phyloP scores from a whole-genome alignment of 495 filamentous ascomycete species.

The Penicillium pancosmium region DNA sequence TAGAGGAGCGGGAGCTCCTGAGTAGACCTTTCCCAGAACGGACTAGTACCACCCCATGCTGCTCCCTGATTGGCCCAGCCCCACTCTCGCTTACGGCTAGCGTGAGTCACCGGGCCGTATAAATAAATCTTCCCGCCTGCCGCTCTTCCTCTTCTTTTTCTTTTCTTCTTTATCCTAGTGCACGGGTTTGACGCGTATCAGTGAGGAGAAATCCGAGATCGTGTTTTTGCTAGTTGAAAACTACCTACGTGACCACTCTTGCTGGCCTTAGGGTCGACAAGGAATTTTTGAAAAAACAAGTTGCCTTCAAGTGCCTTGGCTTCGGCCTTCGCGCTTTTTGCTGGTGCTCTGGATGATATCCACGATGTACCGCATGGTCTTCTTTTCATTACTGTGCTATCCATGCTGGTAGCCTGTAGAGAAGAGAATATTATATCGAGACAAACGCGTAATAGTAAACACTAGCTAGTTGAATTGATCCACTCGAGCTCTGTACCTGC shows the following conservation, averaged over 20 bases:
- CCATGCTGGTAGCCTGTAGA: constrained; percentile 48
- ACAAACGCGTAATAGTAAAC: neutral
- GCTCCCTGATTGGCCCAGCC: neutral
- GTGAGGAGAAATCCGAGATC: constrained; percentile 61
- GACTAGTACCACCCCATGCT: neutral
- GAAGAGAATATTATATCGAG: constrained; percentile 34
- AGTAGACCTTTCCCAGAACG: neutral
- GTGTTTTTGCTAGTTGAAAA: constrained; percentile 66
- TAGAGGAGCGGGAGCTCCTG: neutral
- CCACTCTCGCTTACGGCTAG: constrained; percentile 39
- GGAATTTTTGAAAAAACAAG: constrained; percentile 53
- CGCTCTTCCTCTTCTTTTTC: constrained; percentile 34
- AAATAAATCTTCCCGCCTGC: constrained; percentile 24
- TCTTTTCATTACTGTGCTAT: constrained; percentile 51
- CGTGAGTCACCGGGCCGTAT: constrained; percentile 14
- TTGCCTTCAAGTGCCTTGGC: constrained; percentile 31
- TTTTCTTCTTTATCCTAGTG: constrained; percentile 55
- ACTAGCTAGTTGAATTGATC: too few species aligned
- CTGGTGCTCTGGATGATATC: constrained; percentile 16
- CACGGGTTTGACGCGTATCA: constrained; percentile 59
- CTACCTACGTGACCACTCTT: constrained; percentile 55
- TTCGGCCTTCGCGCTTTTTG: constrained; percentile 21
- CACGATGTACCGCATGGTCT: constrained; percentile 25
- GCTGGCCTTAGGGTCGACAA: constrained; percentile 46
- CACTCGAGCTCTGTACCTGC: too few species aligned